Evolutionary conservation across 1,284 basidiomycete species (phyloP).

Genomic region (Thelephora terrestris): DNA sequence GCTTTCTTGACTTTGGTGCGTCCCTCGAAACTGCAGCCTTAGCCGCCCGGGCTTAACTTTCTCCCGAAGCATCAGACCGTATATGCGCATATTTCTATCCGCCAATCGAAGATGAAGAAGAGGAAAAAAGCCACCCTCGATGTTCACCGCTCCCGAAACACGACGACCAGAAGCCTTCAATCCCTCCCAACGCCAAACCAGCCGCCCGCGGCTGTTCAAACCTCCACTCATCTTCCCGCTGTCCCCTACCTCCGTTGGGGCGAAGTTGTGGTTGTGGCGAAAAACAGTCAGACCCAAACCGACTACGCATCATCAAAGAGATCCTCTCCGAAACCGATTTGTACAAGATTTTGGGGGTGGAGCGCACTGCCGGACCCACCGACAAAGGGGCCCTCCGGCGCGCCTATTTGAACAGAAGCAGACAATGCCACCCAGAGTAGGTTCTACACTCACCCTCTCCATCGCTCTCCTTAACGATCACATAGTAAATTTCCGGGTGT

Average conservation of each 20-base stretch:
- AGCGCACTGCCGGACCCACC: conserved; percentile 22
- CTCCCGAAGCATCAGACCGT: no score
- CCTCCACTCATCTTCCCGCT: conserved; percentile 14
- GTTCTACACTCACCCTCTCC: conserved; percentile 18
- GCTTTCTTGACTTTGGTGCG: no score
- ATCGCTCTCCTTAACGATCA: conserved; percentile 1
- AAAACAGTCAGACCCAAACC: conserved; percentile 17
- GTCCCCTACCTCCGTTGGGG: conserved; percentile 14
- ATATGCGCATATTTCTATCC: conserved; percentile 44
- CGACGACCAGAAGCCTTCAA: conserved; percentile 32
- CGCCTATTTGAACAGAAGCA: conserved; percentile 69
- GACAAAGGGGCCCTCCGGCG: conserved; percentile 61
- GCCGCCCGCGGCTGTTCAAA: conserved; percentile 13
- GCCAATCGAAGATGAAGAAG: conserved; percentile 41
- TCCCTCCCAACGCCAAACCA: conserved; percentile 12
- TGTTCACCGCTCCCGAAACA: conserved; percentile 29
- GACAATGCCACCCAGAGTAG: conserved; percentile 77
- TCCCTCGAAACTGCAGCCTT: no score
- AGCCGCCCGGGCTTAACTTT: no score
- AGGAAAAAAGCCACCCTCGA: conserved; percentile 35
- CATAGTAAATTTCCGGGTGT: conserved; percentile 72
- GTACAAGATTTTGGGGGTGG: conserved; percentile 64
- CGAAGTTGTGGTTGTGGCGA: conserved; percentile 7
- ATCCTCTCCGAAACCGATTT: conserved; percentile 54
- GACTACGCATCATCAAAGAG: conserved; percentile 31